These are phyloP conservation scores for Crassisporium funariophilum DNA, from an alignment of 768 basidiomycete genomes.

Conservation along the genomic window DNA sequence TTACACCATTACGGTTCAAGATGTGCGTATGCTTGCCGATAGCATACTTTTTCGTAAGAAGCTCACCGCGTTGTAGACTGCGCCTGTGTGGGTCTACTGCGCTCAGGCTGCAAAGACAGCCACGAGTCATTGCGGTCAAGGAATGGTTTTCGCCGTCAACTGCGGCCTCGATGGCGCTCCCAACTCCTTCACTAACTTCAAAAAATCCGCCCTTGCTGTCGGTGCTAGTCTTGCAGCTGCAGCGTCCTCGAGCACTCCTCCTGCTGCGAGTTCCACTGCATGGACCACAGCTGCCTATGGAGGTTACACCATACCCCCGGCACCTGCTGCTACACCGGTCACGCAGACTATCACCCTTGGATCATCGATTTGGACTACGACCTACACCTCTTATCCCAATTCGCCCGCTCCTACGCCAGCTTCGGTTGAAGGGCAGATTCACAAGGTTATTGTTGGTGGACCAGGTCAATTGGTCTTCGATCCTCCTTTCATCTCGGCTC, in stretches of 20 bases:
- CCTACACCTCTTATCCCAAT: slow-evolving; percentile 56
- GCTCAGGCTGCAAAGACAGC: slow-evolving; percentile 51
- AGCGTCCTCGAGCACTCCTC: slow-evolving; percentile 35
- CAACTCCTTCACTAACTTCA: slow-evolving; percentile 66
- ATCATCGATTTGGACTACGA: slow-evolving; percentile 53
- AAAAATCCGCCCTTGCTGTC: slow-evolving; percentile 55
- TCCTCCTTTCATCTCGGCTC: slow-evolving; percentile 51
- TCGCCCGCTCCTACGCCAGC: slow-evolving; percentile 58
- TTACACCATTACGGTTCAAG: slow-evolving; percentile 52
- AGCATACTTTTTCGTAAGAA: neutral
- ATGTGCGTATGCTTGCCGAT: slow-evolving; percentile 29
- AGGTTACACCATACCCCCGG: slow-evolving; percentile 51
- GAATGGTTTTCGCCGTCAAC: slow-evolving; percentile 72
- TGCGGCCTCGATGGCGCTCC: slow-evolving; percentile 53
- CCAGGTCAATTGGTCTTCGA: slow-evolving; percentile 47
- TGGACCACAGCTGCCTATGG: slow-evolving; percentile 52
- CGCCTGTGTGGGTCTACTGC: slow-evolving; percentile 64
- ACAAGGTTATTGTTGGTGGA: slow-evolving; percentile 60
- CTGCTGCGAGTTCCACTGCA: slow-evolving; percentile 22
- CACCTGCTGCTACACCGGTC: slow-evolving; percentile 42
- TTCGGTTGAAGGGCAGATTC: slow-evolving; percentile 44
- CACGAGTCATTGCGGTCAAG: slow-evolving; percentile 58
- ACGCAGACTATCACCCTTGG: slow-evolving; percentile 51
- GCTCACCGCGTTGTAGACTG: slow-evolving; percentile 35
- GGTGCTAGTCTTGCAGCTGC: slow-evolving; percentile 51